Percentiles rank a stretch among this genome's conserved stretches.
Evolutionary conservation across 768 basidiomycete species (phyloP).

Genomic region (Sarcodon aspratus): DNA sequence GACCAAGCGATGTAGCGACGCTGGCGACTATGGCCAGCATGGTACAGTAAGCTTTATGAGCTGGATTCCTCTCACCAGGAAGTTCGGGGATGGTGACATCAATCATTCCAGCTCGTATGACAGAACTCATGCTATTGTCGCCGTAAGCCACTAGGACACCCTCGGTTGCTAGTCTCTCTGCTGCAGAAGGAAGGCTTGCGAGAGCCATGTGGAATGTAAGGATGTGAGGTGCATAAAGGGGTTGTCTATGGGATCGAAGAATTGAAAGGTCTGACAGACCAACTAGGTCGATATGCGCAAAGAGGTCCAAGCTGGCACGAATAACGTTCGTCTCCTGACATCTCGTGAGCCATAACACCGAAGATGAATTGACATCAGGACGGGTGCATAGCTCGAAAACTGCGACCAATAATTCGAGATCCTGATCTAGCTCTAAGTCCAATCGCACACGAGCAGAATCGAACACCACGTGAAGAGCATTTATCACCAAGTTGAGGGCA

Average conservation of each 20-base stretch:
- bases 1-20: conserved; percentile 50
- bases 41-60: conserved; percentile 71
- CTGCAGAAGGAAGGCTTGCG: conserved; percentile 62
- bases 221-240: conserved; percentile 67
- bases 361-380: conserved; percentile 54
- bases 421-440: conserved; percentile 60
- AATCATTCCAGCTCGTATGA: conserved; percentile 67
- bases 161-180: conserved; percentile 78
- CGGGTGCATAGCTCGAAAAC: conserved; percentile 78
- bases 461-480: conserved; percentile 54
- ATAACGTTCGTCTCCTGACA: conserved; percentile 79
- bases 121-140: conserved; percentile 66
- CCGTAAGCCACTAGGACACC: conserved; percentile 76
- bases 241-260: conserved; percentile 48
- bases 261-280: conserved; percentile 58
- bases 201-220: conserved; percentile 82
- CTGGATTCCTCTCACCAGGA: conserved; percentile 66
- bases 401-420: conserved; percentile 72
- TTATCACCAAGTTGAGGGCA: conserved; percentile 52
- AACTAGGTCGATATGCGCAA: conserved; percentile 54
- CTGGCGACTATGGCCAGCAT: conserved; percentile 76
- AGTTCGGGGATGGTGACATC: conserved; percentile 57
- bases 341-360: conserved; percentile 65
- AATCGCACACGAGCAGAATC: conserved; percentile 44
- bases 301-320: conserved; percentile 61